These are phyloP conservation scores for Phytophthora sansomeana DNA, from an alignment of 352 stramenopile species.

Conservation along the genomic window DNA sequence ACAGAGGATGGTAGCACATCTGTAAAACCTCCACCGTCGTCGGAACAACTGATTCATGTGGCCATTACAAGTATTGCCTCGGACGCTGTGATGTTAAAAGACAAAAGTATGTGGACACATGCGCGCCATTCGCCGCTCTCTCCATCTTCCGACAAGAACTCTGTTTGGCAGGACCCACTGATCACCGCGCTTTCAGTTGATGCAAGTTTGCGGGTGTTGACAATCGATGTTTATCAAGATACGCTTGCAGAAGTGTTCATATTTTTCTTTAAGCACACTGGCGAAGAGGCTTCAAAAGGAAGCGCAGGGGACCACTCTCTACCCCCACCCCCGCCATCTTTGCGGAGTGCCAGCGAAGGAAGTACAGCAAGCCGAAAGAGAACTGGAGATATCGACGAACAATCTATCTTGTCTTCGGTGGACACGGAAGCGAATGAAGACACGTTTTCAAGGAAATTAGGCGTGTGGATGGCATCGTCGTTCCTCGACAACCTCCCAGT, in stretches of 20 bases:
- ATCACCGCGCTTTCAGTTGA: conserved; percentile 78
- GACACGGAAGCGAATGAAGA: conserved; percentile 42
- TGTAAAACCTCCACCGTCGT: conserved; percentile 32
- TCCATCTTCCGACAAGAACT: conserved; percentile 42
- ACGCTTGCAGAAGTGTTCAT: conserved; percentile 77
- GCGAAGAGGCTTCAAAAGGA: conserved; percentile 25
- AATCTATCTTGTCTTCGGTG: conserved; percentile 42
- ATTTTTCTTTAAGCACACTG: conserved; percentile 76
- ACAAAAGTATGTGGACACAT: conserved; percentile 54
- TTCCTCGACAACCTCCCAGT: conserved; percentile 56
- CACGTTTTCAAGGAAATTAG: conserved; percentile 60
- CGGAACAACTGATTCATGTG: conserved; percentile 71
- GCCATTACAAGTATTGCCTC: conserved; percentile 75
- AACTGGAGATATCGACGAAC: conserved; percentile 29
- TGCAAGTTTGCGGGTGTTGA: conserved; percentile 70
- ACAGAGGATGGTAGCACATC: conserved; percentile 11
- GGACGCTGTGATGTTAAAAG: conserved; percentile 68
- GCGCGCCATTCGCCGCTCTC: conserved; percentile 48
- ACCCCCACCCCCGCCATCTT: conserved; percentile 29
- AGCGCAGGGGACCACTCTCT: conserved; percentile 9
- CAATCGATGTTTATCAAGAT: conserved; percentile 82
- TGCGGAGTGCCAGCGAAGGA: conserved; percentile 39
- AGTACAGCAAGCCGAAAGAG: conserved; percentile 33
- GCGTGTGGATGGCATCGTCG: conserved; percentile 64
- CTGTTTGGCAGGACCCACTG: conserved; percentile 80